phyloP scores from a whole-genome alignment of 371 early-diverging fungal genomes.

The Zychaea mexicana region DNA sequence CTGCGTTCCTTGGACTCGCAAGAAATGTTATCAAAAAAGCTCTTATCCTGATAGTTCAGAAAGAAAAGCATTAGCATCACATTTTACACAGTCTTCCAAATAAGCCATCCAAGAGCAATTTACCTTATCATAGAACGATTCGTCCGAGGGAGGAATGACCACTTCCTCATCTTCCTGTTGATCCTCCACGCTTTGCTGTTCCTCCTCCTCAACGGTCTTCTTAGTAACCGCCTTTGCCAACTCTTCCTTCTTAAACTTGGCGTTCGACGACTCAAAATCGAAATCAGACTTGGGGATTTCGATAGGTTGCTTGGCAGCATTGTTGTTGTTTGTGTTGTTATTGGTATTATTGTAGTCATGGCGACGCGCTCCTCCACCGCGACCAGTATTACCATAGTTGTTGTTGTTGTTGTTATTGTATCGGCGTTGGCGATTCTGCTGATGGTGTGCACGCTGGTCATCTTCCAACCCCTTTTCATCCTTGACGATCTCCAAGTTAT shows the following conservation, averaged over 20 bases:
- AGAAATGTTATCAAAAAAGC: constrained; percentile 98
- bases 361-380: background rate
- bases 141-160: constrained; percentile 40
- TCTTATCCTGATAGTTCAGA: constrained; percentile 58
- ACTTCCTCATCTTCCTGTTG: constrained; percentile 24
- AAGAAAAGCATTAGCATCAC: too few species aligned
- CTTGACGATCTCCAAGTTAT: constrained; percentile 9
- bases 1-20: constrained; percentile 92
- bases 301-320: background rate
- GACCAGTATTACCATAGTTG: background rate
- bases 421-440: constrained; percentile 10
- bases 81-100: background rate
- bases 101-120: background rate
- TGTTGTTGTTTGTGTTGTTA: background rate
- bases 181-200: constrained; percentile 32
- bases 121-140: constrained; percentile 56
- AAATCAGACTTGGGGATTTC: constrained; percentile 87
- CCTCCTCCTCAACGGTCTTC: constrained; percentile 23
- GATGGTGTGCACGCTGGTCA: constrained; percentile 1
- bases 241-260: constrained; percentile 89
- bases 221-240: constrained; percentile 63
- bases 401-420: constrained; percentile 4
- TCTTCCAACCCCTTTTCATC: background rate
- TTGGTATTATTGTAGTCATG: constrained; percentile 1
- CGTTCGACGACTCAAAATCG: constrained; percentile 93